Evolutionary conservation across 306 rosid species (phyloP).

Genomic region (Hippophae tibetana): DNA sequence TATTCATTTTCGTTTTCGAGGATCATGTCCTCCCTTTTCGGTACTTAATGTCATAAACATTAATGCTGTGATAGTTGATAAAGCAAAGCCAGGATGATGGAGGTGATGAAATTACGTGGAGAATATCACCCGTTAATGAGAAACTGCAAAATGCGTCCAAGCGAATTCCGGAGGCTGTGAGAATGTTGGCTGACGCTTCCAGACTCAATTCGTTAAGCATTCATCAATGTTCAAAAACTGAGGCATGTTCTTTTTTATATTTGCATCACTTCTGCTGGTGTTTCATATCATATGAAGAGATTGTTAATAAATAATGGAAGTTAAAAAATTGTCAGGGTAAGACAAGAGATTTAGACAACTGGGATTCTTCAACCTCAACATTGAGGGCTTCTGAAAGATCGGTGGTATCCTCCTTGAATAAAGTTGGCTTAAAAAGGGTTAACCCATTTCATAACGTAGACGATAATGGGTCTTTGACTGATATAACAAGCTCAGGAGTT

Average conservation of each 20-base stretch:
- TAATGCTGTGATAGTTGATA: slow-evolving; percentile 45
- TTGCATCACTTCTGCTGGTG: neutral
- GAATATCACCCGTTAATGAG: slow-evolving; percentile 83
- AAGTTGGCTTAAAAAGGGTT: slow-evolving; percentile 41
- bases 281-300: neutral
- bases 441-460: slow-evolving; percentile 31
- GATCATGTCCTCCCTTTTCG: too few relatives aligned
- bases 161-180: slow-evolving; percentile 48
- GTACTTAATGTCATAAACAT: slow-evolving; percentile 3
- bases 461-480: slow-evolving; percentile 13
- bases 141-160: slow-evolving; percentile 79
- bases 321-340: slow-evolving; percentile 38
- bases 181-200: slow-evolving; percentile 71
- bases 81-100: slow-evolving; percentile 92
- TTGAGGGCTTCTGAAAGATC: slow-evolving; percentile 36
- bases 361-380: slow-evolving; percentile 27
- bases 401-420: slow-evolving; percentile 28
- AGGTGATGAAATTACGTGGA: slow-evolving; percentile 77
- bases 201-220: slow-evolving; percentile 46
- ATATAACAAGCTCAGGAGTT: slow-evolving; percentile 24
- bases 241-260: slow-evolving; percentile 30
- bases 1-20: too few relatives aligned
- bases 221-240: slow-evolving; percentile 34
- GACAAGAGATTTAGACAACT: slow-evolving; percentile 39
- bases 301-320: slow-evolving; percentile 21